A percentile compares a stretch with the other conserved stretches of the same genome.
Evolutionary conservation across 352 stramenopile genomes (phyloP).

Genomic region (Globisporangium sylvaticum): DNA sequence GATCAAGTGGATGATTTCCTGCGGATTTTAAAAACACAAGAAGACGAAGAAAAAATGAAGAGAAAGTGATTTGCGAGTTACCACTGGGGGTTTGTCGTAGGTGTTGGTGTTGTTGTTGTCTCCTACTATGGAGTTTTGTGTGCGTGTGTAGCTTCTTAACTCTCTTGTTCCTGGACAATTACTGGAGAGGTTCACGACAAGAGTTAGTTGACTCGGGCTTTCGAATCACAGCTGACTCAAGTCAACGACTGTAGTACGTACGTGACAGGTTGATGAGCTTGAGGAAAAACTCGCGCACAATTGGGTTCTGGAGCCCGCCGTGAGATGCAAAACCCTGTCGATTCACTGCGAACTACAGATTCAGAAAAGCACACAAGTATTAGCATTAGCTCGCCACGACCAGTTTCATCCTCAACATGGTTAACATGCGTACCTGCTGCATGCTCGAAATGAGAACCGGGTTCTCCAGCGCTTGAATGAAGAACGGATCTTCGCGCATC

Average conservation of each 20-base stretch:
- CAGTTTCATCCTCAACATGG: not conserved
- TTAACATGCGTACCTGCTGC: constrained; percentile 42
- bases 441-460: constrained; percentile 50
- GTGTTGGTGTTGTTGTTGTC: constrained; percentile 1
- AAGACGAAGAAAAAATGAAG: constrained; percentile 33
- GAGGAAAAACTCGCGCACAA: constrained; percentile 56
- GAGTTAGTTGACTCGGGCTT: not conserved
- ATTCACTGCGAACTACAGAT: constrained; percentile 49
- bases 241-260: constrained; percentile 16
- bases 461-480: constrained; percentile 44
- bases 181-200: constrained; percentile 3
- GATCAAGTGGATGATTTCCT: constrained; percentile 4
- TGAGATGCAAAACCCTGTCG: constrained; percentile 37
- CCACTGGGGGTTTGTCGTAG: not conserved
- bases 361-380: not conserved
- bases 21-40: constrained; percentile 10
- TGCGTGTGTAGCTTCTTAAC: not conserved
- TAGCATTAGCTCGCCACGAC: not conserved
- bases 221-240: not conserved
- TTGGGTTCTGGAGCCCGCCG: constrained; percentile 26
- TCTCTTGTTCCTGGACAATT: constrained; percentile 13
- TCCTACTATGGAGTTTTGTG: not conserved
- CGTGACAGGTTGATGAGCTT: constrained; percentile 62
- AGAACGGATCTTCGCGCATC: constrained; percentile 60
- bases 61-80: constrained; percentile 22